Conservation (phyloP, 345 rosid genomes). For the Eucalyptus cladocalyx region DNA sequence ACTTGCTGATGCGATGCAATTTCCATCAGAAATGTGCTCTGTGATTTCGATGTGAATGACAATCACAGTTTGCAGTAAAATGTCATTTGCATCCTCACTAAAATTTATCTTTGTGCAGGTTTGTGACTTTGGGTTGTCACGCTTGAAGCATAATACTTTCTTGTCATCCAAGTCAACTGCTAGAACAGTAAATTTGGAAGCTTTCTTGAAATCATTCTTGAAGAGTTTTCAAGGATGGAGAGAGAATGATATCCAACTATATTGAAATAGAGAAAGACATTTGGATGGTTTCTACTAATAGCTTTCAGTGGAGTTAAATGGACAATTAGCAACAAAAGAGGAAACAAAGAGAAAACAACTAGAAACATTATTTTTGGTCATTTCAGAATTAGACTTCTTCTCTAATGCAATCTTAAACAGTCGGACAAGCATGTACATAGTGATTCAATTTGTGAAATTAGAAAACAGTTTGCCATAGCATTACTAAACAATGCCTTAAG, state of each 20-base stretch:
- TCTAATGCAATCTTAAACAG: not conserved
- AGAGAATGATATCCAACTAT: not conserved
- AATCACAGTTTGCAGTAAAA: not conserved
- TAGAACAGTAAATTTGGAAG: constrained; percentile 41
- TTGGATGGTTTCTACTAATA: not conserved
- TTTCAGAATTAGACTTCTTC: not conserved
- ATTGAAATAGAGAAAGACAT: not conserved
- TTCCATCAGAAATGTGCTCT: not conserved
- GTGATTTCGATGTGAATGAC: not conserved
- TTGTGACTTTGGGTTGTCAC: constrained; percentile 89
- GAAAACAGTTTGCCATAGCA: not conserved
- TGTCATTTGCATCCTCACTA: not conserved
- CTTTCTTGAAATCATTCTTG: not conserved
- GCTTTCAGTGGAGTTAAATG: not conserved
- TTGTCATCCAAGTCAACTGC: constrained; percentile 95
- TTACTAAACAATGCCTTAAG: not conserved
- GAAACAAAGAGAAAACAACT: not conserved
- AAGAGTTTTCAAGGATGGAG: not conserved
- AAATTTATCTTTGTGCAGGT: constrained; percentile 32
- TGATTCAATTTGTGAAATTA: not conserved
- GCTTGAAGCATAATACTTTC: constrained; percentile 92
- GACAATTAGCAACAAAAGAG: not conserved
- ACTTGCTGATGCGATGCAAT: not conserved
- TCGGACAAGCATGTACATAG: not conserved
- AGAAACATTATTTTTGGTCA: not conserved